Evolutionary conservation across 805 yeast genomes (phyloP).

Genomic region (Lachancea lanzarotensis): DNA sequence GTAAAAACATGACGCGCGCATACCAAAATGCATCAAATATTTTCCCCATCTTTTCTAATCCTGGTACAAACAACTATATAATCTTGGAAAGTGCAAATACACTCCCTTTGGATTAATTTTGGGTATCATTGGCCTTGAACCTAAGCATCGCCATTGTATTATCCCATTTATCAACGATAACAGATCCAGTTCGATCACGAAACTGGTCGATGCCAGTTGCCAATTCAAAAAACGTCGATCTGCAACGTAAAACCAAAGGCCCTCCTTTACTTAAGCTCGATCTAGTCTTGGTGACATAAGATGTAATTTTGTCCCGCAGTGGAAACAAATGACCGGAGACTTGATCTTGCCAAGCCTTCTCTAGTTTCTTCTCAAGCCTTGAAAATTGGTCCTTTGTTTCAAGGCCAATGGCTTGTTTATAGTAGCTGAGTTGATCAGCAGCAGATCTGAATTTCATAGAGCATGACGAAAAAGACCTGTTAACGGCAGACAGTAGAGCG

Average conservation of each 20-base stretch:
- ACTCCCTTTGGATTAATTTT: neutral
- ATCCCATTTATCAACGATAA: constrained; percentile 1
- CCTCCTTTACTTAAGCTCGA: neutral
- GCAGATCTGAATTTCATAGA: neutral
- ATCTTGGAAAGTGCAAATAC: neutral
- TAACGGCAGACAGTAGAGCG: neutral
- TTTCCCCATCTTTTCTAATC: neutral
- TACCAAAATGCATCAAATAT: no score
- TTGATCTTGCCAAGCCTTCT: neutral
- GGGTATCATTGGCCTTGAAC: neutral
- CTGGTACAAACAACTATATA: neutral
- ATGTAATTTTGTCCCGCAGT: neutral
- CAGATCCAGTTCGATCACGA: neutral
- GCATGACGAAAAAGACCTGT: neutral
- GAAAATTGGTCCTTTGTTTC: neutral
- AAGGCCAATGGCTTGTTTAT: neutral
- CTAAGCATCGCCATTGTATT: constrained; percentile 5
- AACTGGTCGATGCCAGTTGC: neutral
- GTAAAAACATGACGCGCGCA: no score
- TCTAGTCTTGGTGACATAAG: no score
- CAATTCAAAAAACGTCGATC: neutral
- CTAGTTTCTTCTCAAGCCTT: no score
- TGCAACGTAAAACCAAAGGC: neutral
- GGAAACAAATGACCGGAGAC: neutral
- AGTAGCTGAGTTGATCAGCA: neutral